Evolutionary conservation across 164 flowering plant genomes (phyloP), one percentile per base, ranked within the genome.

Genomic region (Nymphaea thermarum): DNA sequence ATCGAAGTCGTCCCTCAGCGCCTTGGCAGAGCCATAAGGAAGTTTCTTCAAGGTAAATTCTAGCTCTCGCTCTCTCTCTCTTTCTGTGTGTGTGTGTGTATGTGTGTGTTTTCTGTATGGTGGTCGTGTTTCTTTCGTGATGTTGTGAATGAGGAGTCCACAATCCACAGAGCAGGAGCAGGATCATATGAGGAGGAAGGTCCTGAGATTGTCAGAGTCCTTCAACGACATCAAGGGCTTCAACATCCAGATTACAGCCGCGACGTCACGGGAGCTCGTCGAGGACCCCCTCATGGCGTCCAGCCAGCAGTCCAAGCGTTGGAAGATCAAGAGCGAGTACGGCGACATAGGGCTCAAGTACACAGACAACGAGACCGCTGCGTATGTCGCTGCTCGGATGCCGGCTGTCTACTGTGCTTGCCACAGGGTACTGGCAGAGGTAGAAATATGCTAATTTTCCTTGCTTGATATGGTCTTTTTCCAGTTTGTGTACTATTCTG

Each of bases 321-420:
- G 99, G 99, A 95, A 92, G 78, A 81, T 92, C 64, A 81, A 77
- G 80, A 84, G 85, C 69, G 66, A 80, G 7, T 92, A 89, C 66
- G 98, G 99, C 1, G 99, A 92, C 65, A 77, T 81, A 62, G 97
- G 99, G 3, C 77, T 95, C 51, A 82, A 72, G 70, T 95, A 95
- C 71, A 79, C 76, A 43, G 96, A 92, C 11, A 88, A 87, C 16
- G 80, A 92, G 80, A 81, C 93, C 2, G 65, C 74, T 6, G 99
- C 99, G 51, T 95, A 95, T 74, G 88, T 95, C 2, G 97, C 98
- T 53, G 82, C 97, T n/a, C 80, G 98, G 41, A 95, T 95, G 99
- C 99, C 99, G 7, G 93, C 99, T 16, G 98, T 95, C 42, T 90
- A 79, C 77, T 86, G 96, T 43, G 98, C 97, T 65, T 87, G 93